Conservation (phyloP, 208 protist species). For the Trypanosoma theileri region DNA sequence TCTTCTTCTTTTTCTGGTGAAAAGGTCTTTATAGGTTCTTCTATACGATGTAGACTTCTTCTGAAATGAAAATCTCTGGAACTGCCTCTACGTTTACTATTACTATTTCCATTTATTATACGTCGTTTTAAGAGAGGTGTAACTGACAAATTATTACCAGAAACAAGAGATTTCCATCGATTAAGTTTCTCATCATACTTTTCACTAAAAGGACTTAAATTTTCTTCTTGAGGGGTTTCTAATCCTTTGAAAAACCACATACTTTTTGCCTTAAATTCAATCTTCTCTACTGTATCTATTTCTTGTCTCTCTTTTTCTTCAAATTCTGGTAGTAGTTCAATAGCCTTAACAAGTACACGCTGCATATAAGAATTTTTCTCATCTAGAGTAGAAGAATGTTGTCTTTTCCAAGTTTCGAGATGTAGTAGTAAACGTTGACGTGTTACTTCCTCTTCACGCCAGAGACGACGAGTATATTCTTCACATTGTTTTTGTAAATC, state of each 20-base stretch:
- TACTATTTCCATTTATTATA: no score
- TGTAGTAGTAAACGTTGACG: conserved; percentile 1
- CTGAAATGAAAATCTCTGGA: no score
- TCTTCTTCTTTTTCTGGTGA: not conserved
- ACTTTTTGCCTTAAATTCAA: conserved; percentile 18
- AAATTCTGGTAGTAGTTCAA: conserved; percentile 17
- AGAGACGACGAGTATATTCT: not conserved
- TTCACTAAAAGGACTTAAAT: not conserved
- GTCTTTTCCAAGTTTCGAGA: not conserved
- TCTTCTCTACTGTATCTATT: conserved; percentile 13
- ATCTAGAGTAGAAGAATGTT: not conserved
- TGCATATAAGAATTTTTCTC: conserved; percentile 4
- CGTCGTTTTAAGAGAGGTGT: no score
- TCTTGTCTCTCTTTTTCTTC: conserved; percentile 18
- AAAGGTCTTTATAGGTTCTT: not conserved
- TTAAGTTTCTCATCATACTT: not conserved
- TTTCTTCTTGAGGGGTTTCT: not conserved
- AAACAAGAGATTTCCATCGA: not conserved
- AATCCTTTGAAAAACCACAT: conserved; percentile 18
- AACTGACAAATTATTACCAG: not conserved
- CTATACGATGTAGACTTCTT: no score
- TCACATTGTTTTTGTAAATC: conserved; percentile 7
- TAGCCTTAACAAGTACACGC: conserved; percentile 9
- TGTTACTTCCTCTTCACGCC: conserved; percentile 1
- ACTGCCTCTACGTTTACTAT: no score